Evolutionary conservation across 2,329 filamentous ascomycete species (phyloP).

Genomic region (Hypoxylon sp.): DNA sequence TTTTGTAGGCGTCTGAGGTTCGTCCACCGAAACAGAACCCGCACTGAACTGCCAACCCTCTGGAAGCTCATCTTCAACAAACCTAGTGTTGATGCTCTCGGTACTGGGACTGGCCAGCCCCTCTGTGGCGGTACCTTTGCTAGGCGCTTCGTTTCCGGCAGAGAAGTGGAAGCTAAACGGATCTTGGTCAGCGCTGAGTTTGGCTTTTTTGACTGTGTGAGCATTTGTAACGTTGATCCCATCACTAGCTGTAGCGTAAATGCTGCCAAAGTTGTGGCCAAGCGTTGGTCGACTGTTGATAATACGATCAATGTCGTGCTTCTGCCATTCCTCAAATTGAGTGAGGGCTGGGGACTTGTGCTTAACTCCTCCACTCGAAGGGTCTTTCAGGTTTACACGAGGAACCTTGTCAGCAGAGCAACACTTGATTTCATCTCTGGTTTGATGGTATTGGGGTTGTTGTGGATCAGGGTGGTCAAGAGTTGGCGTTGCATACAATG

Average conservation of each 20-base stretch:
- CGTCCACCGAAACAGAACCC: constrained; percentile 54
- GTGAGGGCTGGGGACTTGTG: constrained; percentile 28
- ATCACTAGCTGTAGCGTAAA: constrained; percentile 1
- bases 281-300: constrained; percentile 51
- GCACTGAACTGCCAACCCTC: constrained; percentile 66
- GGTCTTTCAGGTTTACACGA: constrained; percentile 1
- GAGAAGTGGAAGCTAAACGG: constrained; percentile 65
- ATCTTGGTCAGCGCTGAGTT: constrained; percentile 53
- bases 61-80: constrained; percentile 63
- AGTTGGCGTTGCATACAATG: constrained; percentile 61
- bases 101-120: constrained; percentile 64
- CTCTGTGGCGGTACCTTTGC: constrained; percentile 53
- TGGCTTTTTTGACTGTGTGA: constrained; percentile 22
- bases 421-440: constrained; percentile 20
- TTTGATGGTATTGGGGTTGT: constrained; percentile 16
- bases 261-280: constrained; percentile 11
- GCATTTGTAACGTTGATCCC: not conserved
- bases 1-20: constrained; percentile 51
- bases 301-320: constrained; percentile 54
- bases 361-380: constrained; percentile 50
- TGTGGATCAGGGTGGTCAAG: constrained; percentile 23
- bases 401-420: constrained; percentile 8
- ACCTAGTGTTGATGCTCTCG: constrained; percentile 73
- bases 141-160: constrained; percentile 58
- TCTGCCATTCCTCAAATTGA: constrained; percentile 58